Conservation (phyloP, 2,329 filamentous ascomycete genomes). For the Dothideomycetidae sp. region DNA sequence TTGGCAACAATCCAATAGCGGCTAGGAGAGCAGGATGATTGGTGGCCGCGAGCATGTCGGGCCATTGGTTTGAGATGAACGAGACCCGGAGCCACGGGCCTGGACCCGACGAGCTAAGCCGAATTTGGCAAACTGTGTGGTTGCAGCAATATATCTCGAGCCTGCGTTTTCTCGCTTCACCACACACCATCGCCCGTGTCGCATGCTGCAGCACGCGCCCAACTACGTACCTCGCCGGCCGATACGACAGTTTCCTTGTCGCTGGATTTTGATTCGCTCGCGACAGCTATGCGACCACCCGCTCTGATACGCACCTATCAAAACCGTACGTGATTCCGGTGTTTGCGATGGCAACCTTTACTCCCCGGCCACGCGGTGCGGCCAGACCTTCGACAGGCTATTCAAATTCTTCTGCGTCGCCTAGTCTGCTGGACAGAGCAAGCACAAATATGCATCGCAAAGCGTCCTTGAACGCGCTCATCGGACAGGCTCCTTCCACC, state of each 20-base stretch:
- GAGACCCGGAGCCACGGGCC: too few relatives aligned
- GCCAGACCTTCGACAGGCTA: constrained; percentile 27
- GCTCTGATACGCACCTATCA: background rate
- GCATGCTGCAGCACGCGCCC: background rate
- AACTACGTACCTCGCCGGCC: background rate
- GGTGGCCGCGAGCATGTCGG: too few relatives aligned
- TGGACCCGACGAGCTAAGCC: too few relatives aligned
- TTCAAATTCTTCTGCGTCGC: constrained; percentile 27
- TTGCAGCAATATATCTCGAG: background rate
- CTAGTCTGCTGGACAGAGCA: constrained; percentile 26
- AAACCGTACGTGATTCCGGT: background rate
- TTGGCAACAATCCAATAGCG: too few relatives aligned
- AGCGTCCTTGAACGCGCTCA: constrained; percentile 56
- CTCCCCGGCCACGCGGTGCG: constrained; percentile 25
- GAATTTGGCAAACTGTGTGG: background rate
- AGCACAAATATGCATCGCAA: constrained; percentile 48
- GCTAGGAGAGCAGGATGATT: too few relatives aligned
- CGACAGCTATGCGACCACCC: background rate
- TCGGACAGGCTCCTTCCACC: constrained; percentile 30
- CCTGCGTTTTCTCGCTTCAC: background rate
- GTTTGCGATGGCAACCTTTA: constrained; percentile 27
- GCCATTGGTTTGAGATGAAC: too few relatives aligned
- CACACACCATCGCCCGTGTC: background rate
- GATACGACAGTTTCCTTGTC: background rate
- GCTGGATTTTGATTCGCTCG: background rate